Evolutionary conservation across 139 green algal species (phyloP).

Genomic region (Ostreobium quekettii): DNA sequence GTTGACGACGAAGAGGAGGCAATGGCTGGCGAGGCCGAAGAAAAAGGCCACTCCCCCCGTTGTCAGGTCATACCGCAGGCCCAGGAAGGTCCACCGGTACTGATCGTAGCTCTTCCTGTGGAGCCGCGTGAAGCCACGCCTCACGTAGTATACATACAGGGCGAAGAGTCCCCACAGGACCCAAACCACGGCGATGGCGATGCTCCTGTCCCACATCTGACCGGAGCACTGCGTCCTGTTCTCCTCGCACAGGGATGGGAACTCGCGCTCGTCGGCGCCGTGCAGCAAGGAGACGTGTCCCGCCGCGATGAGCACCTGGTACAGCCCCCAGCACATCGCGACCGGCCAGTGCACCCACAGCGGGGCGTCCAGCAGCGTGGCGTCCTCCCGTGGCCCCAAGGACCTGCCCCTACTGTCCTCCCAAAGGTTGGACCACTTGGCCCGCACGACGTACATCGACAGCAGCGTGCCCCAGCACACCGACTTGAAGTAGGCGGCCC

Average conservation of each 20-base stretch:
- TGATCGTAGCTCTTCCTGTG: background rate
- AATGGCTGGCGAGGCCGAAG: background rate
- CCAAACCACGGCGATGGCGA: background rate
- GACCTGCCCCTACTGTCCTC: background rate
- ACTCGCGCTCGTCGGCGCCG: too few relatives aligned
- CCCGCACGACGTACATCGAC: conserved; percentile 23
- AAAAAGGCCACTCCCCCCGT: background rate
- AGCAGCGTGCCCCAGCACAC: conserved; percentile 28
- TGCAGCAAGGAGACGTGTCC: too few relatives aligned
- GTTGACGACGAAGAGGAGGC: background rate
- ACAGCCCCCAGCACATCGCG: background rate
- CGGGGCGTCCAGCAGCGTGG: background rate
- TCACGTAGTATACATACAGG: background rate
- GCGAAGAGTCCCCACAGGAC: background rate
- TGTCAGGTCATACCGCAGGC: background rate
- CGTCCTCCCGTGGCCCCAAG: background rate
- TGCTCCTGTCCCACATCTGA: background rate
- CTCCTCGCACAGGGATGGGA: too few relatives aligned
- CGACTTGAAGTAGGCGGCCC: conserved; percentile 23
- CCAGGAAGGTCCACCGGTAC: background rate
- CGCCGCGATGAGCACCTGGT: background rate
- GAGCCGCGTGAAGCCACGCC: background rate
- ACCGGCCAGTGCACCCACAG: background rate
- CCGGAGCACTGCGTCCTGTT: background rate
- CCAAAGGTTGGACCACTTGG: background rate